These are phyloP conservation scores for Yarrowia hollandica DNA, from an alignment of 805 yeast species.

Conservation along the genomic window DNA sequence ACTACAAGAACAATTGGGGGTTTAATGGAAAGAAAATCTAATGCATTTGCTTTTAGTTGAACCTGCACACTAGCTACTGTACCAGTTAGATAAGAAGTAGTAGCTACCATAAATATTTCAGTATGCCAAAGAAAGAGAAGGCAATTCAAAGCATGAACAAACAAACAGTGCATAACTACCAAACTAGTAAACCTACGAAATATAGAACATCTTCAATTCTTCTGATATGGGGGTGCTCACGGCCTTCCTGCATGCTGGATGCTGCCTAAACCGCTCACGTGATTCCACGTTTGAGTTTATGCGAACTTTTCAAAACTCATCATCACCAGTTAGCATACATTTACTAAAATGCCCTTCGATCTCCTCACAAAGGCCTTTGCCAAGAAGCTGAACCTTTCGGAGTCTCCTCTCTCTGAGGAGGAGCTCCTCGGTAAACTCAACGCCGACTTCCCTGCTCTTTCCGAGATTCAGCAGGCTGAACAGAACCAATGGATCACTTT, in stretches of 20 bases:
- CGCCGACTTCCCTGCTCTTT: constrained; percentile 27
- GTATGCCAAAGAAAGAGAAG: too few species aligned
- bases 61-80: too few species aligned
- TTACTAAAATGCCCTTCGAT: constrained; percentile 33
- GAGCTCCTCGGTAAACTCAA: constrained; percentile 28
- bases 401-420: constrained; percentile 29
- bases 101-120: too few species aligned
- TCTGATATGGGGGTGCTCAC: too few species aligned
- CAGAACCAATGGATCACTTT: constrained; percentile 78
- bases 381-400: constrained; percentile 36
- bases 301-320: constrained; percentile 25
- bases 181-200: too few species aligned
- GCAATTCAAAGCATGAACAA: too few species aligned
- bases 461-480: constrained; percentile 61
- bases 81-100: too few species aligned
- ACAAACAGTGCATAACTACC: too few species aligned
- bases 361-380: constrained; percentile 38
- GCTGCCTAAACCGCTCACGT: not conserved
- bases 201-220: too few species aligned
- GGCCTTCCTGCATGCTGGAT: not conserved
- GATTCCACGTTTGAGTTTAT: constrained; percentile 10
- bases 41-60: too few species aligned
- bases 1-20: too few species aligned
- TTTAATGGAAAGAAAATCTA: too few species aligned
- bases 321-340: constrained; percentile 17